Evolutionary conservation across 345 rosid genomes (phyloP), one percentile per base, ranked within the genome.

Genomic region (Lenwebbia sp.): DNA sequence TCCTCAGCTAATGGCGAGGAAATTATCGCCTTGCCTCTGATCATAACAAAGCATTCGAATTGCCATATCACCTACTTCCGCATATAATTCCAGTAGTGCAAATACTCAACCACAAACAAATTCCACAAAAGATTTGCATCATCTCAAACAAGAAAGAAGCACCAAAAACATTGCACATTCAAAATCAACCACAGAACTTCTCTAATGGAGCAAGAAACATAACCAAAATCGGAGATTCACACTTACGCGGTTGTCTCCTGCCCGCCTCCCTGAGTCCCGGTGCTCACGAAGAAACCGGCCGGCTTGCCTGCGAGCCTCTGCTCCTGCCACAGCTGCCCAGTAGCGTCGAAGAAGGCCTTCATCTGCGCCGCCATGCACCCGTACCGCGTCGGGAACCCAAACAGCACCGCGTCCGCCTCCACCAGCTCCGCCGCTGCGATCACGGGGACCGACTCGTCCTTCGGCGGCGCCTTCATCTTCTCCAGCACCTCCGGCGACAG

Each of bases 241-340:
- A 94, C 97, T 33, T 94, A 94, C 94, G 92, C 94, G 1, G 95
- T 95, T 33, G 99, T 95, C 89, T 95, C 99, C 88, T 96, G 98
- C 53, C 97, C 98, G 88, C 98, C 97, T 9, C 99, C 98, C 88
- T 93, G 97, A 10, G 94, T 94, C 51, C 95, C 97, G 0, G 97
- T 92, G 86, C 95, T 92, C 19, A 93, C 94, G 70, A 94, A 94
- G 86, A 96, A 95, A 1, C 98, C 98, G 30, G 96, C 97, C 10
- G 98, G 97, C 83, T 94, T 96, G 28, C 99, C 96, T 0, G 95
- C 96, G 8, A 96, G 96, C 85, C 90, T 91, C 90, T 93, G 94
- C 85, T 90, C 91, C 89, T 87, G 85, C 96, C 96, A 94, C 84
- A 94, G 88, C 44, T 84, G 90, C 30, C 87, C 90, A 9, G 95